These are phyloP conservation scores for Selaginella tamariscina DNA, from an alignment of 75 land plant species.

Conservation along the genomic window DNA sequence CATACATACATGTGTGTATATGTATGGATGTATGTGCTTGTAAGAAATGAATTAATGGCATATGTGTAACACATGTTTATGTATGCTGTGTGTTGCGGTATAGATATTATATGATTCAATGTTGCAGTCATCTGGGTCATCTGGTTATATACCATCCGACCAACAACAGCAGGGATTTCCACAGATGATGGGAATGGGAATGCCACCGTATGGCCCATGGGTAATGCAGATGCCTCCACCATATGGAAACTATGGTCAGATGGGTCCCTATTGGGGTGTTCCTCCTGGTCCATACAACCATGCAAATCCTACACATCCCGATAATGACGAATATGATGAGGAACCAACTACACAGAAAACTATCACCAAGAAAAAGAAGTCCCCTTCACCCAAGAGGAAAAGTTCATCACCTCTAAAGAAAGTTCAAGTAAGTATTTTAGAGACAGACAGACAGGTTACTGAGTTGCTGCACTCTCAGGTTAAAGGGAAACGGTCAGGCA, in stretches of 20 bases:
- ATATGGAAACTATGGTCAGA: background rate
- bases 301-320: no score
- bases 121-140: no score
- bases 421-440: constrained; percentile 46
- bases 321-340: background rate
- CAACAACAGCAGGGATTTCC: background rate
- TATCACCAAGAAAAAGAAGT: constrained; percentile 17
- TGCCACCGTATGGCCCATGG: background rate
- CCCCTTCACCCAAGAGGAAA: constrained; percentile 49
- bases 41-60: no score
- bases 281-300: background rate
- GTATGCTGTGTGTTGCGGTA: no score
- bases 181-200: constrained; percentile 1
- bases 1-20: no score
- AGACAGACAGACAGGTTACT: no score
- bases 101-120: no score
- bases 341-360: background rate
- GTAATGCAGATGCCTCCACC: background rate
- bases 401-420: constrained; percentile 81
- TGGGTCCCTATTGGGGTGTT: background rate
- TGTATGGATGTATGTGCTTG: no score
- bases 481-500: constrained; percentile 52
- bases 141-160: background rate
- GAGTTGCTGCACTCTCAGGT: no score
- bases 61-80: no score